Base-by-base conservation (phyloP, 2,329 filamentous ascomycete species). In the Botryosphaeria dothidea region DNA sequence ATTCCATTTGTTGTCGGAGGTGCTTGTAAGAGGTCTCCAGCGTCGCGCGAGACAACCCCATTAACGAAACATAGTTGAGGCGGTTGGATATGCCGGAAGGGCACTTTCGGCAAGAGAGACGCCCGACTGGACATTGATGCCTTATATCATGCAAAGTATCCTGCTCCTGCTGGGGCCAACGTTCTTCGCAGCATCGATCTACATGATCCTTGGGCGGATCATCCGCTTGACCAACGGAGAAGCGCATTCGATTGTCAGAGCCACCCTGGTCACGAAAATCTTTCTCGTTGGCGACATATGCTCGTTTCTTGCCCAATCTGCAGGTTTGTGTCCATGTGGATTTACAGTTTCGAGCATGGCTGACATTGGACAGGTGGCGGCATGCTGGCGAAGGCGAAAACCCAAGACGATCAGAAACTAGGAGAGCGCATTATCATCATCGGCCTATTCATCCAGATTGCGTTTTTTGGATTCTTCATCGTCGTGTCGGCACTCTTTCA, bases 381-480 rank as follows among this genome's bases (percentile, higher is more conserved):
- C 17, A 60, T 65, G 31, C 52, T 65, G 31, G 57, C 56, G n/a
- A 25, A 48, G 19, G 48, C 56, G 4, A 56, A 52, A 27, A 21
- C 23, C 11, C 4, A n/a, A n/a, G 45, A 51, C 36, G 62, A 49
- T n/a, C 52, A 51, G 13, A 51, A 52, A 19, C 38, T 64, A 67
- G 79, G 80, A 61, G 73, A 81, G 36, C 75, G 76, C 64, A 75
- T 85, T 62, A 78, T 85, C 46, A 71, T 85, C 21, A 78, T 70
- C 7, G 84, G 84, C 1, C 75, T 86, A 4, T 74, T 81, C 17
- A 71, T 85, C 43, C 83, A 86, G 67, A 75, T 85, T 65, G 57
- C 78, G 63, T 82, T 83, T 69, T 85, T 86, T 70, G 73, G 78
- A 13, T 77, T 83, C 64, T 86, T 86, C 75, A 77, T 81, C 66